Conservation (phyloP, 2,329 filamentous ascomycete species). For the Hypoxylon sp. region DNA sequence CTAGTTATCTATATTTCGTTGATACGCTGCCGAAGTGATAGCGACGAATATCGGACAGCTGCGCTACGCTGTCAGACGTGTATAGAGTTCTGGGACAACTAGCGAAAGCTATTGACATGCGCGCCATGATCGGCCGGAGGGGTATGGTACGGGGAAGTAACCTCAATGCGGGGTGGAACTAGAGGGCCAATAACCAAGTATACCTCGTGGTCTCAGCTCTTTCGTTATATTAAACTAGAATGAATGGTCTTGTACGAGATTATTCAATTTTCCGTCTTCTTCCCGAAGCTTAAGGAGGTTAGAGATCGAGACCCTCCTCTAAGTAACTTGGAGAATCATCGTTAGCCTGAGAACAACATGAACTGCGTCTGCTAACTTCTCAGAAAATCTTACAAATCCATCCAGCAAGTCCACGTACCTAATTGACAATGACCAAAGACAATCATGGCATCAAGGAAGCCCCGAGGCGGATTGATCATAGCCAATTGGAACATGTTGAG, state of each 20-base stretch:
- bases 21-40: neutral
- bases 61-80: neutral
- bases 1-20: neutral
- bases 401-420: neutral
- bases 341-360: neutral
- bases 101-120: neutral
- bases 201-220: neutral
- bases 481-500: slow-evolving; percentile 6
- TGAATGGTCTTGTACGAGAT: neutral
- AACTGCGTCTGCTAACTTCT: neutral
- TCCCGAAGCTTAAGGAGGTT: neutral
- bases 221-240: neutral
- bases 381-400: neutral
- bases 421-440: slow-evolving; percentile 1
- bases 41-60: neutral
- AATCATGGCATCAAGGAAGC: slow-evolving; percentile 2
- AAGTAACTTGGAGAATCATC: neutral
- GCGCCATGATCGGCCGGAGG: neutral
- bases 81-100: neutral
- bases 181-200: neutral
- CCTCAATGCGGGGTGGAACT: slow-evolving; percentile 14
- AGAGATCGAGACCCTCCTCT: neutral
- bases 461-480: neutral
- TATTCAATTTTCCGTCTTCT: neutral
- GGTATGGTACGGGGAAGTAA: slow-evolving; percentile 1